Evolutionary conservation across 352 stramenopile species (phyloP), one percentile per base, ranked within the genome.

Genomic region (Globisporangium parvum): DNA sequence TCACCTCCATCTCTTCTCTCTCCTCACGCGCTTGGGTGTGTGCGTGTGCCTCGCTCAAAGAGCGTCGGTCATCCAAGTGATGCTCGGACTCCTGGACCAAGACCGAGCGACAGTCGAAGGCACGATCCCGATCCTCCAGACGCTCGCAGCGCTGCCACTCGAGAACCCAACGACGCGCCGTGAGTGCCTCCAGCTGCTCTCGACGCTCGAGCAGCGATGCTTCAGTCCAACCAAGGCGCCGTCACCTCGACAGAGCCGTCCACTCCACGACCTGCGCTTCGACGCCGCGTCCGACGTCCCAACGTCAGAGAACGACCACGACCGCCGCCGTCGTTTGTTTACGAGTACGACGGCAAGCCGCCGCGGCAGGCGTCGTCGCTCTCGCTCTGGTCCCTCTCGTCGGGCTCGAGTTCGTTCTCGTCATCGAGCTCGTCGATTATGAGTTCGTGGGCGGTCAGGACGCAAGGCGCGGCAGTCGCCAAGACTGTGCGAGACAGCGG

Each of bases 51-150:
- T 44, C 39, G 39, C 18, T n/a, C 47, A 66, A 6, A 73, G 74
- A 35, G 74, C 78, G 12, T 66, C 73, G n/a, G 66, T 87, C 53
- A 60, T 91, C 24, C 74, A 87, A 21, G 49, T 67, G 2, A 74
- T 89, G 41, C 57, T 89, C 24, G 55, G 57, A 0, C 65, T 91
- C 14, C 56, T 89, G 23, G 75, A 88, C 42, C 75, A 80, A n/a
- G 70, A 78, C n/a, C 60, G 85, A 37, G 59, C 57, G 14, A 66
- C 67, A 14, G 53, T 89, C 9, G 46, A 74, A 57, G 67, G 70
- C 33, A 63, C 73, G n/a, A 64, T 85, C 15, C 60, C 72, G n/a
- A 57, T 88, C 14, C 67, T 91, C 21, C 65, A 85, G 46, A 50
- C 55, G 10, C 60, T 84, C 5, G 60, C 68, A 17, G 24, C 58